Evolutionary conservation across 495 filamentous ascomycete genomes (phyloP).

Genomic region (Tuber borchii): DNA sequence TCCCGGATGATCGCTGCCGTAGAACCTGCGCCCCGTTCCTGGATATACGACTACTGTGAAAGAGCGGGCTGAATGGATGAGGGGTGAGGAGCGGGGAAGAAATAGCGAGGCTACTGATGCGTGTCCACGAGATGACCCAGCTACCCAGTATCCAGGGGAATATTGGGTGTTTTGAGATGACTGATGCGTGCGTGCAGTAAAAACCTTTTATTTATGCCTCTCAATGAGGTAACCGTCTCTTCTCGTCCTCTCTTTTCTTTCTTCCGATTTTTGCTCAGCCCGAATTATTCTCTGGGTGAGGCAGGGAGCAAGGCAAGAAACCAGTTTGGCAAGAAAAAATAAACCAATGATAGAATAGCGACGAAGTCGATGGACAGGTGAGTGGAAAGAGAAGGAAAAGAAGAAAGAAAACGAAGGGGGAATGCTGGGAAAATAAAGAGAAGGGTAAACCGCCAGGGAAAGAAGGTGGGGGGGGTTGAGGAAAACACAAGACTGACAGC

Average conservation of each 20-base stretch:
- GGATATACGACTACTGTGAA: conserved; percentile 9
- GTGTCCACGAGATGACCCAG: conserved; percentile 13
- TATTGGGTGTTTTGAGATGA: conserved; percentile 17
- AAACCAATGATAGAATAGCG: conserved; percentile 9
- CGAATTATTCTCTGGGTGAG: conserved; percentile 5
- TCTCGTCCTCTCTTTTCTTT: not conserved
- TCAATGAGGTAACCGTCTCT: not conserved
- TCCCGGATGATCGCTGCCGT: conserved; percentile 13
- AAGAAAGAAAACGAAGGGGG: conserved; percentile 21
- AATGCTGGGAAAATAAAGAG: conserved; percentile 8
- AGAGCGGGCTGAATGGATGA: conserved; percentile 7
- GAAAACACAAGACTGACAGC: conserved; percentile 9
- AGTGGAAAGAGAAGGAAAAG: conserved; percentile 2
- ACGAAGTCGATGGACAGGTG: conserved; percentile 12
- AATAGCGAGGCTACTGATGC: conserved; percentile 15
- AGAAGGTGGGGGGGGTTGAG: conserved; percentile 23
- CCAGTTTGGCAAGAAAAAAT: not conserved
- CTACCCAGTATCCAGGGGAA: conserved; percentile 1
- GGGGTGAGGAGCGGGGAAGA: conserved; percentile 17
- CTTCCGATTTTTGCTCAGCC: conserved; percentile 8
- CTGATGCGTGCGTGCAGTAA: conserved; percentile 12
- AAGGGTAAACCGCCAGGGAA: not conserved
- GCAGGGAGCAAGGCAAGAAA: not conserved
- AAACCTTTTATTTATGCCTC: conserved; percentile 14
- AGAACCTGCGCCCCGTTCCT: conserved; percentile 19